Base-by-base conservation (phyloP, 1,284 basidiomycete genomes). In the Schizophyllum commune region DNA sequence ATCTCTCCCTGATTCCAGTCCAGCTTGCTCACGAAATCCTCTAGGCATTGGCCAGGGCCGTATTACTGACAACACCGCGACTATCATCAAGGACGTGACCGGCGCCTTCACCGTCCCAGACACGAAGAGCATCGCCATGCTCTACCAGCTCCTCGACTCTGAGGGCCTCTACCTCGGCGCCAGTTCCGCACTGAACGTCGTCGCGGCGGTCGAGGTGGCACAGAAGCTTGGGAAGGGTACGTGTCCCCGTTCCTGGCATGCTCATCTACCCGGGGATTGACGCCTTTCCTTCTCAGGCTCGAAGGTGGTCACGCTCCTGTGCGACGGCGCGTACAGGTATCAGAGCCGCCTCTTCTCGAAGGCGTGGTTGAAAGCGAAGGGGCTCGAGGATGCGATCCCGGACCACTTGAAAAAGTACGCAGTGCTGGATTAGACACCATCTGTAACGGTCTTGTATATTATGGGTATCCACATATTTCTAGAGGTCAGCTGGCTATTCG, bases 81-180 rank as follows among this genome's bases (percentile, higher is more conserved):
- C 89, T 0, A 92, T 98, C 72, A 80, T 98, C 53, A 79, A 86
- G 13, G 78, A 93, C 56, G 66, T 99, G 47, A 83, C 89, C 60
- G 93, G 94, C 27, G 91, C 94, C 15, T 78, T 98, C 66, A 88
- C 86, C 68, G 89, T 99, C 55, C 81, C 94, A 5, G 97, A 99
- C 71, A 85, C 88, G 69, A 91, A 96, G 71, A 89, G 91, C 22
- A 94, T 99, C 69, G 81, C 80, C 53, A 98, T 98, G 94, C 78
- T 99, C 56, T 99, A 98, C 74, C 86, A 94, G 60, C 78, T 98
- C 47, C 79, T 99, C 53, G 92, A 98, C 72, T 85, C 89, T 55
- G 97, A 98, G 73, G 97, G 97, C 0, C 72, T 99, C 47, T 99
- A 99, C 76, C 78, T 99, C 57, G 97, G 97, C n/a, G 96, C 96